These are phyloP conservation scores for Hirschioporus abietinus DNA, from an alignment of 768 basidiomycete genomes.

Conservation along the genomic window DNA sequence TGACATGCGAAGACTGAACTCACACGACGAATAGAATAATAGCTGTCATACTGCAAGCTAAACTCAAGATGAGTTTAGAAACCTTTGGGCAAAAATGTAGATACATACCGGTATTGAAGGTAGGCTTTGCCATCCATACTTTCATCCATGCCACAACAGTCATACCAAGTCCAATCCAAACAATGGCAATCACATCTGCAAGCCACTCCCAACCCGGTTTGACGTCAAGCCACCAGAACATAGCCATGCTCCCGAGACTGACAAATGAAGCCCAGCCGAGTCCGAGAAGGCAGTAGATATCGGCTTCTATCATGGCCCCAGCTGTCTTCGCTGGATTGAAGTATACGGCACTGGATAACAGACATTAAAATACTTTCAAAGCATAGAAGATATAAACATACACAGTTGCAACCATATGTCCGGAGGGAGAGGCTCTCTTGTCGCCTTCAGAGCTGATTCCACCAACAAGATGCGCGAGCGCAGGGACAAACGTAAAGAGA, in stretches of 20 bases:
- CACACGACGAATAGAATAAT: slow-evolving; percentile 85
- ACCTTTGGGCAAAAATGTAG: neutral
- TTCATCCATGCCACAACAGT: slow-evolving; percentile 86
- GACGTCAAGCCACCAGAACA: slow-evolving; percentile 76
- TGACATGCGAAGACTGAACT: slow-evolving; percentile 14
- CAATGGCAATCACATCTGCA: slow-evolving; percentile 66
- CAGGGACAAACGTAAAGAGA: slow-evolving; percentile 86
- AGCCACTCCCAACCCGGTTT: slow-evolving; percentile 67
- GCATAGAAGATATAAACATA: slow-evolving; percentile 32
- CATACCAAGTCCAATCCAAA: slow-evolving; percentile 84
- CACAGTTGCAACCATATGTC: slow-evolving; percentile 93
- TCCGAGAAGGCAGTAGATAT: slow-evolving; percentile 70
- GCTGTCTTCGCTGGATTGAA: slow-evolving; percentile 92
- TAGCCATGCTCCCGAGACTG: slow-evolving; percentile 67
- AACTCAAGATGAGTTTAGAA: slow-evolving; percentile 4
- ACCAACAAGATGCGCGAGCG: slow-evolving; percentile 63
- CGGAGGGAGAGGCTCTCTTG: slow-evolving; percentile 63
- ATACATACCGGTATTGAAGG: slow-evolving; percentile 76
- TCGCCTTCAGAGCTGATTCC: slow-evolving; percentile 47
- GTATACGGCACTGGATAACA: slow-evolving; percentile 59
- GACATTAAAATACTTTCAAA: slow-evolving; percentile 2
- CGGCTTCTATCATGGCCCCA: slow-evolving; percentile 90
- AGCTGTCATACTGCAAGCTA: slow-evolving; percentile 80
- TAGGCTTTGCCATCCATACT: slow-evolving; percentile 83
- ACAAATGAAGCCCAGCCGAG: slow-evolving; percentile 68